Evolutionary conservation across 2,329 filamentous ascomycete species (phyloP).

Genomic region (Exophiala dermatitidis): DNA sequence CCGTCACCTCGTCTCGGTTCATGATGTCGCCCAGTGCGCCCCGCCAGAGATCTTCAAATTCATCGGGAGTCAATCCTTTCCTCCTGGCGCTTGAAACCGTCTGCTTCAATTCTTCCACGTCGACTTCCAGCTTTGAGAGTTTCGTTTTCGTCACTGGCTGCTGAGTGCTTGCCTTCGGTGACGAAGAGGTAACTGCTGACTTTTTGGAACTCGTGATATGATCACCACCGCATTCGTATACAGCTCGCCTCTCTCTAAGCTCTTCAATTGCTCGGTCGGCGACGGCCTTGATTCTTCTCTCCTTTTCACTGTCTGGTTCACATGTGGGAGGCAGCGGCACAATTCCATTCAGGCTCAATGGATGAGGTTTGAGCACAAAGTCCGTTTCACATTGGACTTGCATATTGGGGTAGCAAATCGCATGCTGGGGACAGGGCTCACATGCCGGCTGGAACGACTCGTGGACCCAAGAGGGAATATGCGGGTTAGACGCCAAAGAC

Average conservation of each 20-base stretch:
- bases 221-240: slow-evolving; percentile 85
- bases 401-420: slow-evolving; percentile 75
- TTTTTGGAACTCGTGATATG: slow-evolving; percentile 37
- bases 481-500: slow-evolving; percentile 49
- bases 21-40: slow-evolving; percentile 46
- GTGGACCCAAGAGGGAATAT: slow-evolving; percentile 66
- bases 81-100: slow-evolving; percentile 67
- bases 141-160: slow-evolving; percentile 47
- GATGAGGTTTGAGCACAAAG: slow-evolving; percentile 78
- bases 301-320: slow-evolving; percentile 90
- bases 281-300: slow-evolving; percentile 74
- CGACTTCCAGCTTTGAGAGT: slow-evolving; percentile 47
- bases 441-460: slow-evolving; percentile 66
- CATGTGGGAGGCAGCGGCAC: slow-evolving; percentile 84
- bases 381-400: slow-evolving; percentile 74
- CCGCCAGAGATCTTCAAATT: slow-evolving; percentile 77
- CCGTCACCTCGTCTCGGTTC: slow-evolving; percentile 53
- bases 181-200: slow-evolving; percentile 1
- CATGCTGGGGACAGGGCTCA: slow-evolving; percentile 83
- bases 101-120: slow-evolving; percentile 65
- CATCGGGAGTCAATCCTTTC: slow-evolving; percentile 74
- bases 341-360: slow-evolving; percentile 70
- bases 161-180: background rate
- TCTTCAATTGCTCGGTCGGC: slow-evolving; percentile 83
- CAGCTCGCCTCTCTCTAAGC: slow-evolving; percentile 73